Percentiles rank a stretch among this genome's conserved stretches.
Conservation (phyloP, 164 flowering plant species). For the Vitis rotundifolia region DNA sequence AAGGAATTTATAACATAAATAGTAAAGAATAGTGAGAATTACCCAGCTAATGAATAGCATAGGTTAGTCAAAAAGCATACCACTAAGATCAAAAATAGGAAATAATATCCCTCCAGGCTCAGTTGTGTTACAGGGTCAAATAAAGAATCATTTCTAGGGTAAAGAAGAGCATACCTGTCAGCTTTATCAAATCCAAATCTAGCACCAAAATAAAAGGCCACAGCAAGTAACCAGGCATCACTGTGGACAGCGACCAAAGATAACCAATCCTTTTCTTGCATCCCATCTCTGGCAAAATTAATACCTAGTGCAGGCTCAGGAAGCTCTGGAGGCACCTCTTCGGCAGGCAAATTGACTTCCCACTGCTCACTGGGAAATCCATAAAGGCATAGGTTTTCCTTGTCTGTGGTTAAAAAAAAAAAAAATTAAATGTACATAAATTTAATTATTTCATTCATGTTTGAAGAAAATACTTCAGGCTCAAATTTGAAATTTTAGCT, state of each 20-base stretch:
- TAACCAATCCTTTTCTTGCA: conserved; percentile 49
- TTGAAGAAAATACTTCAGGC: background rate
- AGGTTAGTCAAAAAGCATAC: too few species aligned
- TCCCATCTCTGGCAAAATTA: conserved; percentile 58
- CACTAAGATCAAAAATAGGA: too few species aligned
- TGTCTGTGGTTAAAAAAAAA: conserved; percentile 29
- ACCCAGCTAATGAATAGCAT: too few species aligned
- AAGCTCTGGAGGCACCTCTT: conserved; percentile 56
- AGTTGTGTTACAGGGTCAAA: background rate
- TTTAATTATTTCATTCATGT: background rate
- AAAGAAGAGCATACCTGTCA: conserved; percentile 35
- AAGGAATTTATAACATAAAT: background rate
- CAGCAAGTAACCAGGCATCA: conserved; percentile 55
- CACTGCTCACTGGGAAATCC: conserved; percentile 50
- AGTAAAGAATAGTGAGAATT: too few species aligned
- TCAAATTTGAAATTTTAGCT: background rate
- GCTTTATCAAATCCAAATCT: conserved; percentile 46
- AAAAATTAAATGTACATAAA: background rate
- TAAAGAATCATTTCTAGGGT: background rate
- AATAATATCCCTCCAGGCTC: background rate
- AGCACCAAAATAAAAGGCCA: conserved; percentile 54
- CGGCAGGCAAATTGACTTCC: conserved; percentile 57
- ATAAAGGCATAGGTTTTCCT: conserved; percentile 52
- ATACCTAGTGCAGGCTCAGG: conserved; percentile 61
- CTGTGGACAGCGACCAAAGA: conserved; percentile 53